Evolutionary conservation across 148 eudicot genomes (phyloP).

Genomic region (Rhododendron molle): DNA sequence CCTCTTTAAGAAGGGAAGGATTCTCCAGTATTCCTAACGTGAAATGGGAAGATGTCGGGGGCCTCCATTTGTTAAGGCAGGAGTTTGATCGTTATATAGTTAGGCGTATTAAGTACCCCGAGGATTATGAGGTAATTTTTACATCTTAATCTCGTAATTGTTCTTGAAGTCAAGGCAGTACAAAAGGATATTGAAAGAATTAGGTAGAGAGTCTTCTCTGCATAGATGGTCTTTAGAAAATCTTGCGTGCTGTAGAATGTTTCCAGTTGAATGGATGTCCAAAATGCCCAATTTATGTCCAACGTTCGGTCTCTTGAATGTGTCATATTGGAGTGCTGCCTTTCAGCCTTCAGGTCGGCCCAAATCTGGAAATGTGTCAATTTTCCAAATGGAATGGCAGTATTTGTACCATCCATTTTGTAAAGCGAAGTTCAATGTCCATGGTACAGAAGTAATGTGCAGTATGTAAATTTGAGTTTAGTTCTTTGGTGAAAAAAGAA

Average conservation of each 20-base stretch:
- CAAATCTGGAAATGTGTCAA: background rate
- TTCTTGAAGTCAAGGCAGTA: background rate
- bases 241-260: background rate
- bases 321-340: background rate
- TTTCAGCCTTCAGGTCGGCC: background rate
- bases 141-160: background rate
- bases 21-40: constrained; percentile 74
- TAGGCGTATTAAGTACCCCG: constrained; percentile 60
- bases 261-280: background rate
- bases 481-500: background rate
- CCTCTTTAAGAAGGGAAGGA: constrained; percentile 87
- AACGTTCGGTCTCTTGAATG: background rate
- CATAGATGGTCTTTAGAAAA: background rate
- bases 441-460: background rate
- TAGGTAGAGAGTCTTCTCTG: background rate
- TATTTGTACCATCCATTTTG: background rate
- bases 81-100: constrained; percentile 56
- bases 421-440: background rate
- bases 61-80: constrained; percentile 41
- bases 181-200: background rate
- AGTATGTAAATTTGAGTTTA: background rate
- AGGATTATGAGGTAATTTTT: constrained; percentile 51
- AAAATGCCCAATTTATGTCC: background rate
- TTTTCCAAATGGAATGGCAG: background rate
- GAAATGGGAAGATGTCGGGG: constrained; percentile 85